Conservation (phyloP, 495 filamentous ascomycete species). For the Stereocaulon alpinum region DNA sequence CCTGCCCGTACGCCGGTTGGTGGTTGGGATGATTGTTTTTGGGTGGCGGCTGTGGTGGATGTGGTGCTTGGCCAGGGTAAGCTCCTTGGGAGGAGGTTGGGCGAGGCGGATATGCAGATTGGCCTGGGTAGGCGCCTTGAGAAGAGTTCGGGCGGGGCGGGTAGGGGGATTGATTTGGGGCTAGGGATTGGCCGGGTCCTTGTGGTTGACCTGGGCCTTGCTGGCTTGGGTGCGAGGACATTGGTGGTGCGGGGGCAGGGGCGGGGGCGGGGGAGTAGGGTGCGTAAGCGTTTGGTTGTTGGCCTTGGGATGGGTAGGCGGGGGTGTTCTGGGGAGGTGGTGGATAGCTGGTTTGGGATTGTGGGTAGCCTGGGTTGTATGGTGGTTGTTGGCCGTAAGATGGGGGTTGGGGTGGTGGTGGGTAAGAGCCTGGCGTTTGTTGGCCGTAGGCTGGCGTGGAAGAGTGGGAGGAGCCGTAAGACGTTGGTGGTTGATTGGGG, state of each 20-base stretch:
- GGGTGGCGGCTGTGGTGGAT: not conserved
- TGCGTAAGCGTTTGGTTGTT: constrained; percentile 9
- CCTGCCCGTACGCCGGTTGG: constrained; percentile 12
- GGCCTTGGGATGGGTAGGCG: constrained; percentile 3
- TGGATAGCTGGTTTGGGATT: constrained; percentile 9
- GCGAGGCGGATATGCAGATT: constrained; percentile 6
- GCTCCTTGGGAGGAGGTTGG: not conserved
- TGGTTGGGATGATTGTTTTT: constrained; percentile 4
- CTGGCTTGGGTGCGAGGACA: constrained; percentile 17
- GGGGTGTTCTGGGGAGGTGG: constrained; percentile 8
- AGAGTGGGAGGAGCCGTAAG: constrained; percentile 8
- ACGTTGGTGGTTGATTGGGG: not conserved
- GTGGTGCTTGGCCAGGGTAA: not conserved
- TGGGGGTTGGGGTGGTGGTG: constrained; percentile 5
- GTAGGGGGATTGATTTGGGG: constrained; percentile 11
- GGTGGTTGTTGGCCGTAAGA: constrained; percentile 9
- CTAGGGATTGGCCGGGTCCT: not conserved
- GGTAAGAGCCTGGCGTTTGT: constrained; percentile 10
- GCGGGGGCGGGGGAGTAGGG: constrained; percentile 7
- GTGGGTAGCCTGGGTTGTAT: constrained; percentile 7
- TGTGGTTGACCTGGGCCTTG: not conserved
- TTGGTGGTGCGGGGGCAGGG: constrained; percentile 10
- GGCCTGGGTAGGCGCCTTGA: constrained; percentile 3
- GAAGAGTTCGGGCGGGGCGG: not conserved
- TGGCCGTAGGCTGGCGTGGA: constrained; percentile 9